These are phyloP conservation scores for Talaromyces albobiverticillius DNA, from an alignment of 2,329 filamentous ascomycete species.

Conservation along the genomic window DNA sequence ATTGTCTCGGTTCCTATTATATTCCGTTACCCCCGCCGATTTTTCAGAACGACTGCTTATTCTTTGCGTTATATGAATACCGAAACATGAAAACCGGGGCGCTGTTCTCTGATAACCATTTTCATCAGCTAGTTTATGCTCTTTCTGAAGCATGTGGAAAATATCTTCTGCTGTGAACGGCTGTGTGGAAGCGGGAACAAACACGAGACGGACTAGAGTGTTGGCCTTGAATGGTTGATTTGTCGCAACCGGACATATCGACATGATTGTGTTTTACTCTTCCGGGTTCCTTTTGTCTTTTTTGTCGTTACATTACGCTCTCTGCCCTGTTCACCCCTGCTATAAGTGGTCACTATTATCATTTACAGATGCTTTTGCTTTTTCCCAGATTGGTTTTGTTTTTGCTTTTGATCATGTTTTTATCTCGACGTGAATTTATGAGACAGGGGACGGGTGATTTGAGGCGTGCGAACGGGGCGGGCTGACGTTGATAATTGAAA, in stretches of 20 bases:
- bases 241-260: neutral
- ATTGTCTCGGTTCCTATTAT: neutral
- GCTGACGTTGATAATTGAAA: neutral
- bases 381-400: neutral
- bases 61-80: slow-evolving; percentile 1
- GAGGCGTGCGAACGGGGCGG: neutral
- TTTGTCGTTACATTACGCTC: neutral
- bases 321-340: neutral
- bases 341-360: neutral
- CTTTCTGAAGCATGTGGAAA: slow-evolving; percentile 14
- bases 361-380: neutral
- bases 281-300: neutral
- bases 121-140: slow-evolving; percentile 15
- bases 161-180: slow-evolving; percentile 13
- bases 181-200: slow-evolving; percentile 8
- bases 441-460: slow-evolving; percentile 8
- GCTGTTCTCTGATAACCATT: slow-evolving; percentile 11
- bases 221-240: slow-evolving; percentile 8
- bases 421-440: slow-evolving; percentile 14
- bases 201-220: slow-evolving; percentile 12
- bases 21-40: neutral
- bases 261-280: too few relatives aligned
- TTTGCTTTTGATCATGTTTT: neutral
- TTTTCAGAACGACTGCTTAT: slow-evolving; percentile 6
- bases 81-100: slow-evolving; percentile 14